These are phyloP conservation scores for Spiraea crenata DNA, from an alignment of 331 rosid species.

Conservation along the genomic window DNA sequence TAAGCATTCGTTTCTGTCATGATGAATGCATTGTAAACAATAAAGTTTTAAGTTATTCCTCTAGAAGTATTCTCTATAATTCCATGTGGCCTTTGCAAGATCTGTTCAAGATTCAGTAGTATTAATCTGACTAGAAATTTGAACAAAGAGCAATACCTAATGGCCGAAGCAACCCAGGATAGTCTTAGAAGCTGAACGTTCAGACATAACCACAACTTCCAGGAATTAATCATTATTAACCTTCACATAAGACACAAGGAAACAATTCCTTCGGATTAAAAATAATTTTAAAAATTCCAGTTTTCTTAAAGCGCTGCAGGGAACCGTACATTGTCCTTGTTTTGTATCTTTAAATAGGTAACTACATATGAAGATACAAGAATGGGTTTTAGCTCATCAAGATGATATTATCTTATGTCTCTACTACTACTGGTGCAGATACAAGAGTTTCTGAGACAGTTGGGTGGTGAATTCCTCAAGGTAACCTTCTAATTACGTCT, in stretches of 20 bases:
- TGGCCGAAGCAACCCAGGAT: not conserved
- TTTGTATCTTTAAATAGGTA: not conserved
- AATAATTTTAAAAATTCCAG: not conserved
- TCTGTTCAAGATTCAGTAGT: too few relatives aligned
- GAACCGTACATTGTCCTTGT: not conserved
- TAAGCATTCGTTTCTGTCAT: too few relatives aligned
- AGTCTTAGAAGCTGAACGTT: too few relatives aligned
- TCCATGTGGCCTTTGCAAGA: too few relatives aligned
- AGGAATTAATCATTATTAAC: not conserved
- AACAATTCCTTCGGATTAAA: not conserved
- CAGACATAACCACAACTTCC: not conserved
- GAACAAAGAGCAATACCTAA: not conserved
- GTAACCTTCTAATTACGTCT: conserved; percentile 36
- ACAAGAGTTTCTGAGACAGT: conserved; percentile 65
- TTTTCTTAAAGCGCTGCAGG: not conserved
- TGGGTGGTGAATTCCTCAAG: conserved; percentile 87
- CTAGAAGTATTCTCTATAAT: not conserved
- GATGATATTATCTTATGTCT: not conserved
- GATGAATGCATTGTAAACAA: too few relatives aligned
- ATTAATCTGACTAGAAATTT: not conserved
- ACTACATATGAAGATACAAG: not conserved
- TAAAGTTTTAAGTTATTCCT: not conserved
- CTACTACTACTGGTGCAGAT: conserved; percentile 56
- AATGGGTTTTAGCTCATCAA: not conserved
- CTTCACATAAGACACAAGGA: not conserved